Evolutionary conservation across 257 asterid species (phyloP).

Genomic region (Solanum paucissectum): DNA sequence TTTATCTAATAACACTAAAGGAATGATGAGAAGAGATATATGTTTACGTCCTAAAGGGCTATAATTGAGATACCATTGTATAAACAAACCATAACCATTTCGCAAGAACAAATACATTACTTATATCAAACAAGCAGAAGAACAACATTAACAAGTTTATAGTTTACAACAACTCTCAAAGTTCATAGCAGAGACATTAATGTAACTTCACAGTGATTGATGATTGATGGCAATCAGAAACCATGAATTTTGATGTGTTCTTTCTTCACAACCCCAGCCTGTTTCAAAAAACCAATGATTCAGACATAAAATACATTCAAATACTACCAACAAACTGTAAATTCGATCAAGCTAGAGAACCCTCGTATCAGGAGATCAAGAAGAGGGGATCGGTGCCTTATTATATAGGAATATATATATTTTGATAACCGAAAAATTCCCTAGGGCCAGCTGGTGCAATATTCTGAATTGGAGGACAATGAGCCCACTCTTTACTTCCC

Average conservation of each 20-base stretch:
- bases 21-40: not conserved
- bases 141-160: not conserved
- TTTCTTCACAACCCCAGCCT: slow-evolving; percentile 39
- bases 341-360: not conserved
- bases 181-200: not conserved
- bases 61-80: not conserved
- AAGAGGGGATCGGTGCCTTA: not conserved
- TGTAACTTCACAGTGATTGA: not conserved
- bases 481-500: not conserved
- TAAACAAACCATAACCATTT: not conserved
- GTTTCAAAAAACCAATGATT: not conserved
- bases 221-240: slow-evolving; percentile 12
- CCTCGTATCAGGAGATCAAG: not conserved
- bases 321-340: not conserved
- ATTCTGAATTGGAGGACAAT: not conserved
- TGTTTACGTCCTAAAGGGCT: not conserved
- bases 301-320: not conserved
- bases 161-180: not conserved
- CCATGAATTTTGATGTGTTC: slow-evolving; percentile 41
- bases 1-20: not conserved
- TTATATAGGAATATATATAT: not conserved
- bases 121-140: not conserved
- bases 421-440: not conserved
- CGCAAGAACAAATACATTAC: not conserved
- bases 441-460: not conserved